Evolutionary conservation across 202 grass and related monocot genomes (phyloP).

Genomic region (Schoenoplectus triqueter): DNA sequence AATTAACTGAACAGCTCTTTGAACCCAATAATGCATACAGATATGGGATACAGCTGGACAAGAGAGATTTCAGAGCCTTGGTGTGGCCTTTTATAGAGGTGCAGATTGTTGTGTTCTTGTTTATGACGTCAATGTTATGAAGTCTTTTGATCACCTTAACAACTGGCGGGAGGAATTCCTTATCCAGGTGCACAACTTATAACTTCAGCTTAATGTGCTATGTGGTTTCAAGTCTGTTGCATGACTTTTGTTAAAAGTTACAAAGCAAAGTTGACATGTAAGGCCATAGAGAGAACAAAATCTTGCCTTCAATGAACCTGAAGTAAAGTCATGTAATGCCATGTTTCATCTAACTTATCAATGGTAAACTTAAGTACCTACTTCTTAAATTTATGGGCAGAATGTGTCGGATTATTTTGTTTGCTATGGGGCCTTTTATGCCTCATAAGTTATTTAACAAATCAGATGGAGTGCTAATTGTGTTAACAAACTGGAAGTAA

Average conservation of each 20-base stretch:
- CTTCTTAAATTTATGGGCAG: too few relatives aligned
- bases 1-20: not conserved
- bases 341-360: too few relatives aligned
- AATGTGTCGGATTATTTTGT: too few relatives aligned
- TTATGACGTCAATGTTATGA: conserved; percentile 96
- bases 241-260: not conserved
- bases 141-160: conserved; percentile 96
- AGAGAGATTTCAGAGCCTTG: conserved; percentile 98
- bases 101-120: conserved; percentile 96
- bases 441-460: not conserved
- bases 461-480: not conserved
- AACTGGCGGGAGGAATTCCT: conserved; percentile 98
- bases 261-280: not conserved
- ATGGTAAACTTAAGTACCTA: not conserved
- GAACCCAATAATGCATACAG: conserved; percentile 46
- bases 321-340: not conserved
- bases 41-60: conserved; percentile 99
- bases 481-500: not conserved
- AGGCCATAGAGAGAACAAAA: not conserved
- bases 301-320: conserved; percentile 1
- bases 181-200: conserved; percentile 60
- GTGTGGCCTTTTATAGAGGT: conserved; percentile 95
- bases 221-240: not conserved
- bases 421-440: too few relatives aligned
- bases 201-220: not conserved